Percentiles rank a stretch among this genome's conserved stretches.
These are phyloP conservation scores for Coleophoma eucalyptorum DNA, from an alignment of 2,329 filamentous ascomycete genomes.

Conservation along the genomic window DNA sequence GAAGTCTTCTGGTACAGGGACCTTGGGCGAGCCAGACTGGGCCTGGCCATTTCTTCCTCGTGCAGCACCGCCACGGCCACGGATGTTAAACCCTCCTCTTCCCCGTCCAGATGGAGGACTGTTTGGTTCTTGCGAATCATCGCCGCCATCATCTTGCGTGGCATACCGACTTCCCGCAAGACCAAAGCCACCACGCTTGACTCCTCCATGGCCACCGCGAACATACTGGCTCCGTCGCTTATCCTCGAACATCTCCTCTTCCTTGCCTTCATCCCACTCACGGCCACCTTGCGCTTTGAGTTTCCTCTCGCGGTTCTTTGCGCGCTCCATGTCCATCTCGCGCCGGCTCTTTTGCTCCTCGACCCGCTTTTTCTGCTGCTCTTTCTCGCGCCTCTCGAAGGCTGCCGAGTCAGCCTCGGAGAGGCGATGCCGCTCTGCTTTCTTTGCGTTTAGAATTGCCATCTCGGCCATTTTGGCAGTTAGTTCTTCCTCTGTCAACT, in stretches of 20 bases:
- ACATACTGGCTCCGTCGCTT: constrained; percentile 23
- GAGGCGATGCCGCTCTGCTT: constrained; percentile 56
- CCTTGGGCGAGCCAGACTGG: constrained; percentile 1
- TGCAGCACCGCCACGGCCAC: constrained; percentile 14
- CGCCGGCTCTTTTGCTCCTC: constrained; percentile 22
- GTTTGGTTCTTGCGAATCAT: constrained; percentile 5
- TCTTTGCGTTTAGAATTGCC: constrained; percentile 55
- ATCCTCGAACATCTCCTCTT: constrained; percentile 26
- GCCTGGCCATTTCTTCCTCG: constrained; percentile 11
- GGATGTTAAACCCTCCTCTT: constrained; percentile 10
- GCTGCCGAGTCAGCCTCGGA: constrained; percentile 65
- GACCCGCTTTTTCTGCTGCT: constrained; percentile 46
- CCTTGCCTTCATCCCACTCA: constrained; percentile 30
- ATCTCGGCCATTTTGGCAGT: constrained; percentile 57
- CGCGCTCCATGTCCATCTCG: constrained; percentile 28
- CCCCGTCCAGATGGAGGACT: constrained; percentile 3
- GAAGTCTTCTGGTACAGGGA: constrained; percentile 20
- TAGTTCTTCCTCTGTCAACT: constrained; percentile 62
- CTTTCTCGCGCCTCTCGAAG: constrained; percentile 59
- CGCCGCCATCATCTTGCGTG: background rate
- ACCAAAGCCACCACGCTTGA: constrained; percentile 17
- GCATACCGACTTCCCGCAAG: constrained; percentile 16
- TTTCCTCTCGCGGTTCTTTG: constrained; percentile 29
- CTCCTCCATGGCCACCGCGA: constrained; percentile 24
- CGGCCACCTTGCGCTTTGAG: constrained; percentile 26